Base-by-base conservation (phyloP, 1,139 yeast species). In the Wickerhamiella infanticola region DNA sequence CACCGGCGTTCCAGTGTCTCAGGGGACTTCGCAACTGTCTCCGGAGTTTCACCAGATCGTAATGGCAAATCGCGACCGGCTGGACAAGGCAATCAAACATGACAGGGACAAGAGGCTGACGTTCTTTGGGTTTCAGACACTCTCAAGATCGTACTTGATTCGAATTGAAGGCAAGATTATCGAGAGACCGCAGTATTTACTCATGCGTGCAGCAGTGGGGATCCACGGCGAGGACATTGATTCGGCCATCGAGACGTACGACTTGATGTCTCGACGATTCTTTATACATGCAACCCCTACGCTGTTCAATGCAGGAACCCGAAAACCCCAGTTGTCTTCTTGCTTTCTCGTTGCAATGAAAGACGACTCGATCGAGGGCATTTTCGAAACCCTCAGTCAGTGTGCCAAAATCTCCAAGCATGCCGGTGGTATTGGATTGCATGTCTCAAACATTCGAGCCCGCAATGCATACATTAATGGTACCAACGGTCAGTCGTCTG, bases 241-340 rank as follows among this genome's bases (percentile, higher is more conserved):
- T 39, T 24, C 35, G 9, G 51, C 46, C 8, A 3, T 47, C 5
- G 41, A 80, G 62, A 75, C 88, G 37, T 82, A 82, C 62, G 72
- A 77, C 53, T 67, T 77, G 59, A 81, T 81, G 88, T 79, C 88
- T n/a, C 69, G 69, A 58, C 73, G 78, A 59, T 77, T 70, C 59
- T 81, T 81, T 65, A 79, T 81, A 38, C 93, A 81, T 57, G 90
- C 86, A 18, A 79, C 88, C 39, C 93, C 94, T 37, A 81, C 93
- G 5, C 67, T 82, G 50, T 82, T 80, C 68, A 81, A 81, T 58
- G 81, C 90, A 35, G 90, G 90, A 54, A 79, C 88, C 36, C 79
- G 78, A 50, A 70, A 67, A 51, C 79, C 83, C 39, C 85, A 79
- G 61, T 73, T 81, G 74, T 79, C 88, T 36, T 80, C 88, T 33